Percentiles rank a stretch among this genome's conserved stretches.
Conservation (phyloP, 108 stramenopile genomes). For the Stephanodiscus triporus region DNA sequence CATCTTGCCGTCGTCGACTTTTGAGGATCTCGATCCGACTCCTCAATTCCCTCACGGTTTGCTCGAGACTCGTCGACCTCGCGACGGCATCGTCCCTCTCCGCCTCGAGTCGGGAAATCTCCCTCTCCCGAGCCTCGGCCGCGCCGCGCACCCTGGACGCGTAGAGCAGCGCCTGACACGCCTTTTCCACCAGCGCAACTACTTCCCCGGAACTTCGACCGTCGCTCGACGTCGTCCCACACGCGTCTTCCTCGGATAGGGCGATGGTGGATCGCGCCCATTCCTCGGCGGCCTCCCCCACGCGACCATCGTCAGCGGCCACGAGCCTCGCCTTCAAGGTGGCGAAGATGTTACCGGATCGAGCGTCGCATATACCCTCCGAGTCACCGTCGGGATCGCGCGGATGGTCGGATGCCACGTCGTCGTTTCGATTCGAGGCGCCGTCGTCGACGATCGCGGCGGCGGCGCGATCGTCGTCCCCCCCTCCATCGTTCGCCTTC, state of each 20-base stretch:
- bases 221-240: neutral
- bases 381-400: too few species aligned
- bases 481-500: too few species aligned
- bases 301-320: neutral
- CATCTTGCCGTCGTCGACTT: too few species aligned
- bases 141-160: neutral
- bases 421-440: too few species aligned
- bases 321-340: too few species aligned
- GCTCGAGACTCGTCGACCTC: neutral
- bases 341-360: too few species aligned
- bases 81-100: constrained; percentile 1
- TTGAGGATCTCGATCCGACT: neutral
- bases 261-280: neutral
- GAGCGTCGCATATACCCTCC: too few species aligned
- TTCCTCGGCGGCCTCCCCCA: neutral
- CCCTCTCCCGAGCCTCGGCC: neutral
- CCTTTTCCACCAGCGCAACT: neutral
- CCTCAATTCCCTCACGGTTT: neutral
- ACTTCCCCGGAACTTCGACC: neutral
- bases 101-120: neutral
- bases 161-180: neutral
- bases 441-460: too few species aligned
- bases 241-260: neutral
- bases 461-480: too few species aligned
- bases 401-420: too few species aligned